Conservation (phyloP, 495 filamentous ascomycete species). For the Diplogelasinospora grovesii region DNA sequence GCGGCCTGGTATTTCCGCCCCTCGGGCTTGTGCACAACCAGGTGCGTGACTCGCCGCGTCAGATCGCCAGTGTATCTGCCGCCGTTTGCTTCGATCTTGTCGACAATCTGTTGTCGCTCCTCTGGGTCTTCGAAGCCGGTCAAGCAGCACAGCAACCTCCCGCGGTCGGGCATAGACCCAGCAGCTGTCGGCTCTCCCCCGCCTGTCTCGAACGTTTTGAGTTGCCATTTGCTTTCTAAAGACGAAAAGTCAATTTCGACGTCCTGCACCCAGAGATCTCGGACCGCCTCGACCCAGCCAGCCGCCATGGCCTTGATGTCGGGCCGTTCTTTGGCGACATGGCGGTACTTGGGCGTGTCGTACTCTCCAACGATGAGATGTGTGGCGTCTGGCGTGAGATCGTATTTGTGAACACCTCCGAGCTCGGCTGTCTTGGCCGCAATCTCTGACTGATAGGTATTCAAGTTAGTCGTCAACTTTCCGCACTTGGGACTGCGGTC, state of each 20-base stretch:
- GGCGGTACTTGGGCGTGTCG: constrained; percentile 87
- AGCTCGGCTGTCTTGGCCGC: constrained; percentile 66
- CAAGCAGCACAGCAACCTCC: constrained; percentile 67
- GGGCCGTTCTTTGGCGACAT: constrained; percentile 80
- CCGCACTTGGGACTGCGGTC: constrained; percentile 6
- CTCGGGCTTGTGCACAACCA: constrained; percentile 69
- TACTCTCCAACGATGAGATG: constrained; percentile 87
- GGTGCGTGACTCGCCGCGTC: constrained; percentile 76
- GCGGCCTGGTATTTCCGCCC: constrained; percentile 89
- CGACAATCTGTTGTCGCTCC: constrained; percentile 59
- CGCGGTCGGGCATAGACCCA: constrained; percentile 15
- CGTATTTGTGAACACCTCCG: constrained; percentile 77
- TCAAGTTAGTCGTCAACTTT: neutral
- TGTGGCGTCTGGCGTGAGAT: constrained; percentile 93
- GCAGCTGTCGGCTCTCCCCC: constrained; percentile 23
- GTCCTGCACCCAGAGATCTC: constrained; percentile 73
- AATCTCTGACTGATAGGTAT: constrained; percentile 70
- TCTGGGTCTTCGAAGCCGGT: constrained; percentile 83
- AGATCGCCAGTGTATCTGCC: constrained; percentile 80
- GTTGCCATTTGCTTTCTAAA: constrained; percentile 42
- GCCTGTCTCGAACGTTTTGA: constrained; percentile 36
- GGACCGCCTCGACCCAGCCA: constrained; percentile 78
- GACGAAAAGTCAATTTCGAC: constrained; percentile 67
- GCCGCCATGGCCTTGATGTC: constrained; percentile 76
- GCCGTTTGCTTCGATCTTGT: constrained; percentile 57